phyloP scores from a whole-genome alignment of 2,329 filamentous ascomycete species.

The Scedosporium dehoogii region DNA sequence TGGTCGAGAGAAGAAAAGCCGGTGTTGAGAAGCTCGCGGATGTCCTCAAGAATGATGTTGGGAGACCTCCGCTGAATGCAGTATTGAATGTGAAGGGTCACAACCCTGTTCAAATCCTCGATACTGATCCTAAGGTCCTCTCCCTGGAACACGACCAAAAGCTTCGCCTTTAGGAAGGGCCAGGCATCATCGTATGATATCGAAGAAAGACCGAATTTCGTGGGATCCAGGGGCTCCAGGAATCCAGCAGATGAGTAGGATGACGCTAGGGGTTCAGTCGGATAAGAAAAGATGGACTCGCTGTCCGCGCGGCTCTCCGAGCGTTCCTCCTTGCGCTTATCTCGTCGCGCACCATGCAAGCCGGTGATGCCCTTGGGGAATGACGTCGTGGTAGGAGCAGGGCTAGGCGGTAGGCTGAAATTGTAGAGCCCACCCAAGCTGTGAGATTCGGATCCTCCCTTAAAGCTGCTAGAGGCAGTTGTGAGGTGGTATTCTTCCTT shows the following conservation, averaged over 20 bases:
- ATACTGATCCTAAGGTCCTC: conserved; percentile 71
- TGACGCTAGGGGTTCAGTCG: background rate
- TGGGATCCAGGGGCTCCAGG: conserved; percentile 43
- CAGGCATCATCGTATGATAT: conserved; percentile 72
- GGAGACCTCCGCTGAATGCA: conserved; percentile 67
- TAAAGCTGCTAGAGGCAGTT: conserved; percentile 67
- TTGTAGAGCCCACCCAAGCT: conserved; percentile 70
- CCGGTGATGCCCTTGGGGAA: conserved; percentile 73
- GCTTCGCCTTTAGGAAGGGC: conserved; percentile 67
- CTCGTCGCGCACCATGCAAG: conserved; percentile 20
- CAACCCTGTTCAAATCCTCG: conserved; percentile 73
- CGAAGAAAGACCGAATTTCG: conserved; percentile 54
- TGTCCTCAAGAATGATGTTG: conserved; percentile 62
- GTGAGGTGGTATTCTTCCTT: conserved; percentile 66
- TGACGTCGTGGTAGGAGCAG: conserved; percentile 50
- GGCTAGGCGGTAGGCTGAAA: conserved; percentile 65
- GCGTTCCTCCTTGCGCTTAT: conserved; percentile 72
- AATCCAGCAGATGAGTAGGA: conserved; percentile 23
- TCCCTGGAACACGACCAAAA: conserved; percentile 71
- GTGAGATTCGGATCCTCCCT: conserved; percentile 52
- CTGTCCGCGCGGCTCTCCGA: conserved; percentile 41
- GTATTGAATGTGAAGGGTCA: conserved; percentile 68
- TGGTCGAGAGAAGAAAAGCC: conserved; percentile 83
- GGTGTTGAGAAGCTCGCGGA: conserved; percentile 64
- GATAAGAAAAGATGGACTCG: conserved; percentile 31